These are phyloP conservation scores for Centaurea solstitialis DNA, from an alignment of 129 eudicot species.

Conservation along the genomic window DNA sequence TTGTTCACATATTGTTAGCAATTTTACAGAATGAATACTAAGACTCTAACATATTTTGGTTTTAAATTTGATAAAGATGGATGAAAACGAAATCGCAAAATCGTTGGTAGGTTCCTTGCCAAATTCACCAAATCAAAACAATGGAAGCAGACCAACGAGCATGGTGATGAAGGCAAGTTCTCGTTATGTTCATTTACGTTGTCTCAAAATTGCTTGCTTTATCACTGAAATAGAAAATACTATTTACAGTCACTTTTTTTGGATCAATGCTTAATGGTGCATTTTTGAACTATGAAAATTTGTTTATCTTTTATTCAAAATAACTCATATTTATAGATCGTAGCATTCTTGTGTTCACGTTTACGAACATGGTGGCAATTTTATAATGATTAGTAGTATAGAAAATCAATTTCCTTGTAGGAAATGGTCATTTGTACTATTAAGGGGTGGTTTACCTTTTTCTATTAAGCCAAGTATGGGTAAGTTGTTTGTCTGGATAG, in stretches of 20 bases:
- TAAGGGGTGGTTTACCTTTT: too few relatives aligned
- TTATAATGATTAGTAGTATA: background rate
- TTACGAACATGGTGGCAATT: too few relatives aligned
- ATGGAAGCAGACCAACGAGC: constrained; percentile 69
- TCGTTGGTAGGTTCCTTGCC: constrained; percentile 39
- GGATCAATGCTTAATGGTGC: background rate
- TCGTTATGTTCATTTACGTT: background rate
- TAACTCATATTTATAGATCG: background rate
- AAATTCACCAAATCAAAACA: constrained; percentile 55
- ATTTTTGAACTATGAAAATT: background rate
- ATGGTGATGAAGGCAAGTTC: constrained; percentile 79
- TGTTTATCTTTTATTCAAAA: background rate
- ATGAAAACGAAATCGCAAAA: constrained; percentile 45
- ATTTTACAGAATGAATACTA: background rate
- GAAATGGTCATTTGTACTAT: background rate
- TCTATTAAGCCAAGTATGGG: too few relatives aligned
- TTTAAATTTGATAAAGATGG: constrained; percentile 9
- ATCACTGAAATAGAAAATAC: background rate
- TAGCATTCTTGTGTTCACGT: background rate
- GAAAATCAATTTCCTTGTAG: background rate
- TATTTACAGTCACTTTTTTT: background rate
- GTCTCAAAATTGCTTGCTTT: background rate
- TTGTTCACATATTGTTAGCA: background rate
- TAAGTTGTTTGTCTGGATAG: too few relatives aligned
- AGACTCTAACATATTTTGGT: background rate